These are phyloP conservation scores for Cajanus cajan DNA, from an alignment of 306 rosid genomes.

Conservation along the genomic window DNA sequence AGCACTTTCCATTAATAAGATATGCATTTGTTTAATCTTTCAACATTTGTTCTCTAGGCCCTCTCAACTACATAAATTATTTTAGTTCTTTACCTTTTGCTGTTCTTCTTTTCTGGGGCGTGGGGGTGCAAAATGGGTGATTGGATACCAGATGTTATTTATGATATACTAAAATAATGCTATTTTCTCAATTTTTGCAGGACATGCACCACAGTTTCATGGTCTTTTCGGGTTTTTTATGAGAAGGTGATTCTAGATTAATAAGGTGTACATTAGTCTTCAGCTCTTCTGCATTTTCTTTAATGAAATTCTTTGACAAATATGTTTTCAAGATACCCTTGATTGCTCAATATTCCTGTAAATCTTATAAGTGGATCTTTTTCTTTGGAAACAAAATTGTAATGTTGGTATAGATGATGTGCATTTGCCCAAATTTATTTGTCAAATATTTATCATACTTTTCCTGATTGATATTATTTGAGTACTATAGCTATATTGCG, in stretches of 20 bases:
- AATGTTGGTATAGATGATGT: background rate
- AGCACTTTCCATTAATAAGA: background rate
- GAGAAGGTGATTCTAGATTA: slow-evolving; percentile 73
- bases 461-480: background rate
- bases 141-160: background rate
- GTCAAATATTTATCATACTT: background rate
- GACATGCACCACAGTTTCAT: slow-evolving; percentile 98
- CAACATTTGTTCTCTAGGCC: background rate
- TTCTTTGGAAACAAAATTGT: background rate
- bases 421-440: slow-evolving; percentile 14
- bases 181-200: slow-evolving; percentile 46
- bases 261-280: slow-evolving; percentile 1
- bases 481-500: background rate
- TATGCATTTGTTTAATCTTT: background rate
- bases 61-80: too few relatives aligned
- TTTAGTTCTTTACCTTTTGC: background rate
- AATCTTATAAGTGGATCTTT: slow-evolving; percentile 2
- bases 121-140: background rate
- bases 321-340: slow-evolving; percentile 1
- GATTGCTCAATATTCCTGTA: background rate
- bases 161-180: background rate
- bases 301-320: background rate
- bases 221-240: slow-evolving; percentile 96
- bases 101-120: background rate
- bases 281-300: background rate